Evolutionary conservation across 2,329 filamentous ascomycete species (phyloP), one percentile per base, ranked within the genome.

Genomic region (Pseudonectria foliicola): DNA sequence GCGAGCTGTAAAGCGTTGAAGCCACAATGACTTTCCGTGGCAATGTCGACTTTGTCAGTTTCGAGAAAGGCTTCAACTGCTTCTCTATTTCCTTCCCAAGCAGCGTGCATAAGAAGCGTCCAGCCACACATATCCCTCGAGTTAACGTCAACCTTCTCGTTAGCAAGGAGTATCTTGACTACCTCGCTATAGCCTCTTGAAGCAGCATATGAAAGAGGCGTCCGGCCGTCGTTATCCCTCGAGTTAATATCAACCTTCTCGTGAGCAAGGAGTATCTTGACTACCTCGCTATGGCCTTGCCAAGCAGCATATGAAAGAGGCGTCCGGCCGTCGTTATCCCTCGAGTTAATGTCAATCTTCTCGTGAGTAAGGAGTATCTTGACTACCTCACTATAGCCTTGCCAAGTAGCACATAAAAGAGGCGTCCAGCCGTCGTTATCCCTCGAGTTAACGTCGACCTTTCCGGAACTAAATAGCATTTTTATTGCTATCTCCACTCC

Each of bases 121-220:
- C 23, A 12, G 21, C 26, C 14, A 30, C 8, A 6, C 6, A 4
- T 31, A 18, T 35, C 26, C 33, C 16, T 26, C 13, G 4, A 7
- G n/a, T 33, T 13, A n/a, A 27, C 14, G 27, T 33, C 23, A 7
- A 16, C 31, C 24, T 33, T 33, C 4, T 24, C 31, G 11, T 12
- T 33, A 6, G 15, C 23, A n/a, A 33, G 31, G 12, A 33, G 24
- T 14, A 29, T 14, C 28, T 29, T 12, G 28, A 29, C 28, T 18
- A 29, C 28, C 7, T 12, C n/a, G 6, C 7, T 12, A 13, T 33
- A 13, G 13, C 31, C 31, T 5, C 27, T 12, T 10, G 6, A 7
- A 14, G 24, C 25, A 25, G 31, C 31, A n/a, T 13, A 27, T n/a
- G 31, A 27, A 7, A 33, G 24, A 13, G 31, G 31, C 14, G 31